Percentiles rank a stretch among this genome's conserved stretches.
Conservation (phyloP, 192 early-diverging fungal species). For the Allomyces javanicus region DNA sequence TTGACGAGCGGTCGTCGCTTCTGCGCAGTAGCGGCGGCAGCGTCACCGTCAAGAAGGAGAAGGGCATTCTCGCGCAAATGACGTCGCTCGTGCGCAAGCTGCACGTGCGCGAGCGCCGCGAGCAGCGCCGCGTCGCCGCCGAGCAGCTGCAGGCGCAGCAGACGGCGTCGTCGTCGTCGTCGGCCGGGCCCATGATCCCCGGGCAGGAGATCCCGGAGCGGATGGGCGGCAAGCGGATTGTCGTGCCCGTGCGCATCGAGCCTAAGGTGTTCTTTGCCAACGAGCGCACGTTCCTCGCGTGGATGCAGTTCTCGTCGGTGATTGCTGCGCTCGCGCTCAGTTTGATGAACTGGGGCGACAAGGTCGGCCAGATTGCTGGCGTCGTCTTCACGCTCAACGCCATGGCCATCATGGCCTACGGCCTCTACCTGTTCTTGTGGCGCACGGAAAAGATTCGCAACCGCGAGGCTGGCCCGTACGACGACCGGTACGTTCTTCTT, state of each 20-base stretch:
- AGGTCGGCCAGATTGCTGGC: conserved; percentile 43
- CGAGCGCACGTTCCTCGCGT: conserved; percentile 78
- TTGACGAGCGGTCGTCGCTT: not conserved
- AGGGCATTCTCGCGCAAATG: not conserved
- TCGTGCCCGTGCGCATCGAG: conserved; percentile 54
- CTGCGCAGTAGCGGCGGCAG: not conserved
- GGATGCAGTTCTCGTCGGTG: conserved; percentile 66
- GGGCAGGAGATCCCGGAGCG: not conserved
- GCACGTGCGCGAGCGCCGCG: not conserved
- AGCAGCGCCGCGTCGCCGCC: not conserved
- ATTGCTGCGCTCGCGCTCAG: conserved; percentile 57
- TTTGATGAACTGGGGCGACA: conserved; percentile 65
- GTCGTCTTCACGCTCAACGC: conserved; percentile 29
- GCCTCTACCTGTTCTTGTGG: conserved; percentile 52
- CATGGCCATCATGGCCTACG: conserved; percentile 60
- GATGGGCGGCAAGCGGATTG: conserved; percentile 38
- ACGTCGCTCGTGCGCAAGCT: not conserved
- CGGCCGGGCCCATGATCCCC: not conserved
- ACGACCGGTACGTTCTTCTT: conserved; percentile 28
- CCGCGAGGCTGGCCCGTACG: conserved; percentile 49
- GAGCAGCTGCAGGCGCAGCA: not conserved
- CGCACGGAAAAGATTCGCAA: conserved; percentile 45
- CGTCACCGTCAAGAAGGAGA: not conserved
- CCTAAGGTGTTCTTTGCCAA: conserved; percentile 92
- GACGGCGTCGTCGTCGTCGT: not conserved